Evolutionary conservation across 345 rosid species (phyloP), one percentile per base, ranked within the genome.

Genomic region (Arabidopsis arenosa): DNA sequence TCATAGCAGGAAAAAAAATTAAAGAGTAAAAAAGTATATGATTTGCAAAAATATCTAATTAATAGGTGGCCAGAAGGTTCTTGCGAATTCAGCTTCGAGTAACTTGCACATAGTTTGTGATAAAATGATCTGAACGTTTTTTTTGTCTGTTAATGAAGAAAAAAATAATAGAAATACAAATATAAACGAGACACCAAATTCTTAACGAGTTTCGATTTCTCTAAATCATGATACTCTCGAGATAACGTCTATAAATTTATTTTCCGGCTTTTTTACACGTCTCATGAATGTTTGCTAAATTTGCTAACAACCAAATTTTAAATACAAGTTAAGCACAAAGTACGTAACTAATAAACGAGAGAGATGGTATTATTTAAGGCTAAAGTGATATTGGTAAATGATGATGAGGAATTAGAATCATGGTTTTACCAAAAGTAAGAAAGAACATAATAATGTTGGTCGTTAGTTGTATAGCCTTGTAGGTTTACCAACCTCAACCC

Each of bases 401-500:
- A 52, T 73, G 70, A 53, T 7, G 12, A 28, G 33, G 41, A 53
- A 41, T 52, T 28, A 28, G 32, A 28, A 28, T 3, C 36, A 63
- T 51, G 70, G 43, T 3, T 28, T 52, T 73, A 73, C 6, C 32
- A 41, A 56, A 55, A 14, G 39, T 57, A 15, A 73, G 52, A 74
- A 66, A 66, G 72, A 66, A 55, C 49, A 65, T 74, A 55, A 66
- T 66, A 23, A 74, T 74, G 43, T 23, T 17, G 30, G 40, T 66
- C 40, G 78, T 65, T 74, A 74, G 78, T 56, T 68, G 26, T 23
- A 18, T 33, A 18, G 58, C 44, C 43, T 63, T 71, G 48, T 51
- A 28, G 69, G 70, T 74, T 64, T 65, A 64, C 72, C 71, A 54
- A 74, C 78, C 35, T 74, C 64, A 45, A 64, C 45, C 21, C 39